Conservation (phyloP, 73 alveolate species). For the Urostyla sp. region DNA sequence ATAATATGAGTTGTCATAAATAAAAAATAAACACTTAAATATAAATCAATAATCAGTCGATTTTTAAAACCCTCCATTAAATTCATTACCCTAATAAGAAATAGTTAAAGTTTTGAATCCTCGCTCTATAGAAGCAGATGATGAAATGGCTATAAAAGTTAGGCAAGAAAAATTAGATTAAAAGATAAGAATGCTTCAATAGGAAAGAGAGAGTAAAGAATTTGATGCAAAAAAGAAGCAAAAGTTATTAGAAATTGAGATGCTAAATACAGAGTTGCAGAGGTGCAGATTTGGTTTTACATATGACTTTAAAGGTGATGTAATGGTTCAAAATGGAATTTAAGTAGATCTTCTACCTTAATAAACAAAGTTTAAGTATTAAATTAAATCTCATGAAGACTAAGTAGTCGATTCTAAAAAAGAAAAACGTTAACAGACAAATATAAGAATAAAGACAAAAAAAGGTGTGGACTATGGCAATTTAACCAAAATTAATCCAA, state of each 20-base stretch:
- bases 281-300: conserved; percentile 15
- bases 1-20: no score
- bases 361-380: conserved; percentile 26
- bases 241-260: conserved; percentile 9
- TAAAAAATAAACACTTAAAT: no score
- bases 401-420: not conserved
- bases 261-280: conserved; percentile 11
- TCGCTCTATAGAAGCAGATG: conserved; percentile 32
- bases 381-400: no score
- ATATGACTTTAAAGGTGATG: conserved; percentile 23
- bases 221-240: not conserved
- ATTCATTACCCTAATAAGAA: no score
- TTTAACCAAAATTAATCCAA: not conserved
- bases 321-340: not conserved
- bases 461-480: not conserved
- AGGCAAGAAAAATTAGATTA: conserved; percentile 11
- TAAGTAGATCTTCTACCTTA: conserved; percentile 7
- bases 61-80: no score
- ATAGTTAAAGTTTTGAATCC: conserved; percentile 1
- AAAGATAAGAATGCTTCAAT: not conserved
- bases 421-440: not conserved
- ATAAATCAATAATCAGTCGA: no score
- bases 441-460: not conserved
- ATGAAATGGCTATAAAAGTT: conserved; percentile 24
- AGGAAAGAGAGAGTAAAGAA: conserved; percentile 12